A percentile compares a stretch with the other conserved stretches of the same genome.
Conservation (phyloP, 2,329 filamentous ascomycete species). For the Teratosphaeria pseudoeucalypti region DNA sequence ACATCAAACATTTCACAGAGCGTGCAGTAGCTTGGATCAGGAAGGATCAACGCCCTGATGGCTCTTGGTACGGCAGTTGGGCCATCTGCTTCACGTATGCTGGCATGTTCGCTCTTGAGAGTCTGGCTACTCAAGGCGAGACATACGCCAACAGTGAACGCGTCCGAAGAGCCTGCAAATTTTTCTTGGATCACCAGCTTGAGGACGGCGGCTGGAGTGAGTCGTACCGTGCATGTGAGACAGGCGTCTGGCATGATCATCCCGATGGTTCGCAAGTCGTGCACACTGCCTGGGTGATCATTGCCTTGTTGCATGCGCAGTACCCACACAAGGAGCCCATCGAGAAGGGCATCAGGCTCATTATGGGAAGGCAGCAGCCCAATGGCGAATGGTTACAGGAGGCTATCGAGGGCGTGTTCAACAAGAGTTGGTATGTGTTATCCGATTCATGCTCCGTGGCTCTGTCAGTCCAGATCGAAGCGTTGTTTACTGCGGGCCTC, state of each 20-base stretch:
- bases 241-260: slow-evolving; percentile 64
- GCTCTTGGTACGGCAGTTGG: slow-evolving; percentile 98
- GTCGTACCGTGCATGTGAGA: slow-evolving; percentile 79
- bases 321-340: slow-evolving; percentile 68
- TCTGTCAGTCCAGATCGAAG: background rate
- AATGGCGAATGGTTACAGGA: slow-evolving; percentile 96
- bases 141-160: slow-evolving; percentile 63
- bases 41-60: slow-evolving; percentile 63
- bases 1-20: slow-evolving; percentile 63
- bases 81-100: slow-evolving; percentile 98
- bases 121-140: slow-evolving; percentile 70
- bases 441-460: background rate
- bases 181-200: slow-evolving; percentile 74
- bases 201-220: slow-evolving; percentile 94
- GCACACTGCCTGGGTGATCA: slow-evolving; percentile 80
- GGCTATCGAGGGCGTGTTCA: slow-evolving; percentile 95
- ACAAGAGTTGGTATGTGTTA: slow-evolving; percentile 71
- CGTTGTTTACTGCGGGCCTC: background rate
- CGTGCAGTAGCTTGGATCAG: slow-evolving; percentile 77
- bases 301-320: slow-evolving; percentile 69
- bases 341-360: slow-evolving; percentile 61
- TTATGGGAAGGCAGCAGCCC: slow-evolving; percentile 73
- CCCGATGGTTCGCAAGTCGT: slow-evolving; percentile 71
- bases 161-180: slow-evolving; percentile 68
- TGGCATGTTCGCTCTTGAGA: slow-evolving; percentile 90